Evolutionary conservation across 2,329 filamentous ascomycete genomes (phyloP), one percentile per base, ranked within the genome.

Genomic region (Hypoxylon sp.): DNA sequence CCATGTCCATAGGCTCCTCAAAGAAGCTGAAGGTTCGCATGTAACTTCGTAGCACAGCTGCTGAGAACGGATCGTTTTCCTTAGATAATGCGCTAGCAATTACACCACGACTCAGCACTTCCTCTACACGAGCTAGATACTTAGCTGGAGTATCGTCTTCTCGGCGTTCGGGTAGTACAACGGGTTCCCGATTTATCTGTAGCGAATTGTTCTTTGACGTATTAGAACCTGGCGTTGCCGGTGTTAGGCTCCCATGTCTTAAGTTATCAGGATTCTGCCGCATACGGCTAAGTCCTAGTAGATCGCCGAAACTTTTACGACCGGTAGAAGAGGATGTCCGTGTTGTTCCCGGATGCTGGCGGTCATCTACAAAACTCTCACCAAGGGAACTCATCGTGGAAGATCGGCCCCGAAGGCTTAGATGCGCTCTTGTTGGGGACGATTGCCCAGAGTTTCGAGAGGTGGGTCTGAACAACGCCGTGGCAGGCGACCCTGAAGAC

Each of bases 1-100:
- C 93, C 94, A 99, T 98, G 78, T 99, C 96, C 84, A 99, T 95
- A 0, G 96, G 96, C 74, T 98, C 95, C 29, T 94, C 94, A 75
- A 98, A 98, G 81, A 98, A 98, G 58, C 91, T 90, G 80, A 98
- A 98, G 19, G 92, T 92, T 59, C 95, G 90, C 92, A 98, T 98
- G 77, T 97, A 98, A 77, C 95, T 98, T 67, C 95, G 89, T 62
- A 99, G 81, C 2, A 97, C 94, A 0, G 93, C 90, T 66, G 90
- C 88, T 51, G 91, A 92, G 78, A 98, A 99, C 0, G 90, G 82
- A 74, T 99, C 95, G 1, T 88, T 88, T n/a, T 90, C 92, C 77
- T 97, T 97, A 17, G 94, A 95, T 26, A 99, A 82, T 14, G 93
- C 89, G 51, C 92, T 92, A 13, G 94, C 94, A 73, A 99, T 94